Base-by-base conservation (phyloP, 805 yeast species). In the Yarrowia deformans region DNA sequence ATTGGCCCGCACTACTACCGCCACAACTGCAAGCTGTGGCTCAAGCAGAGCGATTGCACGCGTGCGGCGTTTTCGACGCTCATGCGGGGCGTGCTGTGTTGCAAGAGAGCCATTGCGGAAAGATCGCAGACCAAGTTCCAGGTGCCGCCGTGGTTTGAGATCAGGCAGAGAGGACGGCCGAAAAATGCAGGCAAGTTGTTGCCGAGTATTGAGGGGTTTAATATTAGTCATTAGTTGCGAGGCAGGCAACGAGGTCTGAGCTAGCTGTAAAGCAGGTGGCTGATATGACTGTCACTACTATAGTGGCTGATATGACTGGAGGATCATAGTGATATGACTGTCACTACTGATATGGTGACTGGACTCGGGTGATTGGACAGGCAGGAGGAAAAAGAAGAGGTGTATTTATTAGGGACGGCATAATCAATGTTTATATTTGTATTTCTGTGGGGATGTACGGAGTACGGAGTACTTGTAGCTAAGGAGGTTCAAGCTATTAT, bases 11-110 rank as follows among this genome's bases (percentile, higher is more conserved):
- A 60, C 29, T 60, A 60, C 39, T 60, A 60, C 66, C 18, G 66
- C 10, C 66, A 60, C 52, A 60, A 60, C 29, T 60, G 66, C 40
- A 60, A 60, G 52, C 50, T 60, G 66, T 60, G 66, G 66, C 66
- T 60, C 34, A 43, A 60, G 52, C 66, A 60, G 66, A 60, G 66
- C 18, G 66, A 60, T 40, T 60, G 66, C 18, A 60, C 66, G 2
- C 52, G 66, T 3, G 66, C 66, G 1, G 66, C 66, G 3, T 60
- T 60, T 5, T 43, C 52, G 14, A 60, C 66, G 3, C 18, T 60
- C 13, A 60, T 60, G 66, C 13, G 66, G 19, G 66, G 66, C 2
- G 66, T 60, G 1, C 32, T 60, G 18, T 60, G 66, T 13, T 60
- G 66, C 42, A 60, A 60, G 52, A 10, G 52, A 8, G 66, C 66